Evolutionary conservation across 305 asterid species (phyloP).

Genomic region (Fraxinus floribunda): DNA sequence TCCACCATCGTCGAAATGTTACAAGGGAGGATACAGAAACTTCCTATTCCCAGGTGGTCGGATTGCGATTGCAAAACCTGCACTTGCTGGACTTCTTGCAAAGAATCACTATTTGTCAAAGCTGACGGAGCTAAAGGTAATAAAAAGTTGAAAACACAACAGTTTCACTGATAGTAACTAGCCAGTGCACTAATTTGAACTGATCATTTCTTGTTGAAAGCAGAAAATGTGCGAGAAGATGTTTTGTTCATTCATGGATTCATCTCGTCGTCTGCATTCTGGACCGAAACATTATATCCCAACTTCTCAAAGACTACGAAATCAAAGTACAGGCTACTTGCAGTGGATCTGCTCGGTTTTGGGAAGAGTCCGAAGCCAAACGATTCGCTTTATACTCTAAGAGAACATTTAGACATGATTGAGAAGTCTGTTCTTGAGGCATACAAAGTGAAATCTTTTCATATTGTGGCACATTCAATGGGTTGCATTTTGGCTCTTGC

Average conservation of each 20-base stretch:
- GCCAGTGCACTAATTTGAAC: background rate
- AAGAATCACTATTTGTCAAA: constrained; percentile 65
- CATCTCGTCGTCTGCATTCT: constrained; percentile 78
- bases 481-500: constrained; percentile 95
- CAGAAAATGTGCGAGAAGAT: constrained; percentile 70
- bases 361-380: constrained; percentile 89
- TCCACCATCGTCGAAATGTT: constrained; percentile 71
- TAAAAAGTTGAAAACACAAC: background rate
- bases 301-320: constrained; percentile 67
- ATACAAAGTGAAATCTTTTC: constrained; percentile 71
- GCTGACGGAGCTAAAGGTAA: constrained; percentile 72
- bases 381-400: constrained; percentile 22
- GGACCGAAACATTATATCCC: constrained; percentile 90
- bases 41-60: constrained; percentile 72
- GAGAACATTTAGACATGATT: constrained; percentile 79
- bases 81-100: constrained; percentile 61
- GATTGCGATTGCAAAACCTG: constrained; percentile 88
- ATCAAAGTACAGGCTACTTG: constrained; percentile 68
- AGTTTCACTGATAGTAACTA: background rate
- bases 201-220: background rate
- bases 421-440: constrained; percentile 66
- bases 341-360: constrained; percentile 84
- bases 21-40: constrained; percentile 49
- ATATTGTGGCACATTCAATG: constrained; percentile 90
- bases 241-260: constrained; percentile 89